Conservation (phyloP, 2,329 filamentous ascomycete genomes). For the Botrytis fabae region DNA sequence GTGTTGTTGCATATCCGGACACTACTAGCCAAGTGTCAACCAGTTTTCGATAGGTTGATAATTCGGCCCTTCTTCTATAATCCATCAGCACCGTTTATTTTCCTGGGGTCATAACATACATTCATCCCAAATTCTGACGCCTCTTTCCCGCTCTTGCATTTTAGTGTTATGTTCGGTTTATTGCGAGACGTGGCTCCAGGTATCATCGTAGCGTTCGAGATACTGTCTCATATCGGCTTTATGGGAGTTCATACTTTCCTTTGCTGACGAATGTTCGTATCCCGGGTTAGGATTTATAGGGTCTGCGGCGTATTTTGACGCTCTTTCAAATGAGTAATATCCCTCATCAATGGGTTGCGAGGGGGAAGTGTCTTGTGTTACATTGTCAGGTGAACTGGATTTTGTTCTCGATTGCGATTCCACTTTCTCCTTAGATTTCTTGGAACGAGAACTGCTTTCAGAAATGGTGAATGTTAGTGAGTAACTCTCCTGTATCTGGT, state of each 20-base stretch:
- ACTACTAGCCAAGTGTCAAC: neutral
- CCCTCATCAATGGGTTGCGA: neutral
- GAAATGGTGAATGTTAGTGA: neutral
- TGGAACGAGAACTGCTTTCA: neutral
- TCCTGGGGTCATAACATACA: neutral
- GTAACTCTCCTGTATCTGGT: neutral
- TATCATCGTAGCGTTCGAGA: conserved; percentile 11
- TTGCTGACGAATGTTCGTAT: conserved; percentile 8
- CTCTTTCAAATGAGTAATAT: neutral
- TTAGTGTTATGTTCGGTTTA: neutral
- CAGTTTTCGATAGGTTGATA: neutral
- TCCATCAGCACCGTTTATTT: neutral
- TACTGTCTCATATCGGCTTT: neutral
- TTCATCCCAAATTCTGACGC: neutral
- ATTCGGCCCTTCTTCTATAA: conserved; percentile 3
- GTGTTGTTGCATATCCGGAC: neutral
- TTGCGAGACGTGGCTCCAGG: conserved; percentile 8
- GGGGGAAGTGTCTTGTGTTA: neutral
- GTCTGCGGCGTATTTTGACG: conserved; percentile 4
- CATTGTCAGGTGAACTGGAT: neutral
- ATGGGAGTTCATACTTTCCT: conserved; percentile 11
- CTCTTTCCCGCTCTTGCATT: neutral
- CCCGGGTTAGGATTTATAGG: conserved; percentile 11
- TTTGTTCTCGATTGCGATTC: conserved; percentile 9
- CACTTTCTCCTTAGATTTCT: neutral